These are phyloP conservation scores for Alternaria angustiovoidea DNA, from an alignment of 2,329 filamentous ascomycete genomes.

Conservation along the genomic window DNA sequence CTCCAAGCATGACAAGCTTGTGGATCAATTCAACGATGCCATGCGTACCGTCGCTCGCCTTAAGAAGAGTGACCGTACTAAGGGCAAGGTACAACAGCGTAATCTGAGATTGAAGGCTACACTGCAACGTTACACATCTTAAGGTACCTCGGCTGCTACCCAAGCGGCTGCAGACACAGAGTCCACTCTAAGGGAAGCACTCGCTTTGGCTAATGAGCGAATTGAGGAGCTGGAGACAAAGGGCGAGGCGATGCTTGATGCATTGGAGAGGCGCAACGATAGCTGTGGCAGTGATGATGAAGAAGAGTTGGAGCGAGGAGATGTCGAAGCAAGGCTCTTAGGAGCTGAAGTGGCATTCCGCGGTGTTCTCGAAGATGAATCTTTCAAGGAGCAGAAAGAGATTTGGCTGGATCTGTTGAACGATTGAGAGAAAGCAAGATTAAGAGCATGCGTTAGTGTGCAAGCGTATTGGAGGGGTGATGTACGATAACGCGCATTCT, in stretches of 20 bases:
- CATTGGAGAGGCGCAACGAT: constrained; percentile 9
- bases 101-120: constrained; percentile 25
- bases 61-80: constrained; percentile 27
- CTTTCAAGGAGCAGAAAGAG: constrained; percentile 21
- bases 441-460: neutral
- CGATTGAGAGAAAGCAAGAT: neutral
- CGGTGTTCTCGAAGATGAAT: constrained; percentile 25
- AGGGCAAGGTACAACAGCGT: constrained; percentile 25
- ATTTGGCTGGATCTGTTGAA: constrained; percentile 18
- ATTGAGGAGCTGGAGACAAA: constrained; percentile 27
- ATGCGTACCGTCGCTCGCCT: constrained; percentile 11
- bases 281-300: constrained; percentile 8
- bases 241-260: constrained; percentile 20
- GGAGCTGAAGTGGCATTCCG: constrained; percentile 19
- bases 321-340: constrained; percentile 8
- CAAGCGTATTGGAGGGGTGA: neutral
- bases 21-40: constrained; percentile 11
- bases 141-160: neutral
- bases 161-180: constrained; percentile 5
- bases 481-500: neutral
- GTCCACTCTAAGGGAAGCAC: constrained; percentile 19
- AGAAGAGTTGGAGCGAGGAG: constrained; percentile 8
- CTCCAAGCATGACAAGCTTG: constrained; percentile 16
- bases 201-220: constrained; percentile 18
- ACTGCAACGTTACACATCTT: constrained; percentile 5